These are phyloP conservation scores for Botrytis cinerea DNA, from an alignment of 2,329 filamentous ascomycete species.

Conservation along the genomic window DNA sequence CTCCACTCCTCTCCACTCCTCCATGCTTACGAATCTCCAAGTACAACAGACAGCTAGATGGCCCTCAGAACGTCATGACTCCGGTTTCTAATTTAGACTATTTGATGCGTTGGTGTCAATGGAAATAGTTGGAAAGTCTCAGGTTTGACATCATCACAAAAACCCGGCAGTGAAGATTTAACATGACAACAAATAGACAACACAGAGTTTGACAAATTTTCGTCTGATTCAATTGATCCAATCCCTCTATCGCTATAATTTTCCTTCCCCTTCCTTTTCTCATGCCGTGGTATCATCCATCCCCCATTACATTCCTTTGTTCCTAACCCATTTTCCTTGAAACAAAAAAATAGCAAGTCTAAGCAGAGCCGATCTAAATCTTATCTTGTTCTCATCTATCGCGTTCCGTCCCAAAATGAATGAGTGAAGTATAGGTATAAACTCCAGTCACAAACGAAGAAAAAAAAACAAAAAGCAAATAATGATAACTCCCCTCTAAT, in stretches of 20 bases:
- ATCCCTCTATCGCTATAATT: neutral
- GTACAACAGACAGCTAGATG: neutral
- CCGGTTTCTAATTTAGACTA: neutral
- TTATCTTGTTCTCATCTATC: neutral
- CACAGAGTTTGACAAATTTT: neutral
- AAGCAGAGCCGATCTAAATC: slow-evolving; percentile 9
- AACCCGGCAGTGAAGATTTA: neutral
- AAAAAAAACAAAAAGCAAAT: neutral
- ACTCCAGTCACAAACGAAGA: neutral
- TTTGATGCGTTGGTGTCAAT: neutral
- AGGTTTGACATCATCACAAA: neutral
- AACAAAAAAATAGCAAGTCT: neutral
- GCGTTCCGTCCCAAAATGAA: neutral
- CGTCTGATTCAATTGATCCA: neutral
- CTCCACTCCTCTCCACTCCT: neutral
- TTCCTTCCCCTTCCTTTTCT: neutral
- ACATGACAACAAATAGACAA: neutral
- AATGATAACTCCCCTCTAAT: neutral
- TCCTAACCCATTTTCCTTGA: neutral
- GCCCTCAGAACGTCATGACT: neutral
- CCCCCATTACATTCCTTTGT: slow-evolving; percentile 6
- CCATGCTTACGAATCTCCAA: neutral
- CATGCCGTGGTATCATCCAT: slow-evolving; percentile 18
- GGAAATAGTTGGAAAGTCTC: neutral
- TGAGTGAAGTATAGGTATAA: neutral